A percentile compares a stretch with the other conserved stretches of the same genome.
Conservation (phyloP, 768 basidiomycete species). For the Tricholoma terreum region DNA sequence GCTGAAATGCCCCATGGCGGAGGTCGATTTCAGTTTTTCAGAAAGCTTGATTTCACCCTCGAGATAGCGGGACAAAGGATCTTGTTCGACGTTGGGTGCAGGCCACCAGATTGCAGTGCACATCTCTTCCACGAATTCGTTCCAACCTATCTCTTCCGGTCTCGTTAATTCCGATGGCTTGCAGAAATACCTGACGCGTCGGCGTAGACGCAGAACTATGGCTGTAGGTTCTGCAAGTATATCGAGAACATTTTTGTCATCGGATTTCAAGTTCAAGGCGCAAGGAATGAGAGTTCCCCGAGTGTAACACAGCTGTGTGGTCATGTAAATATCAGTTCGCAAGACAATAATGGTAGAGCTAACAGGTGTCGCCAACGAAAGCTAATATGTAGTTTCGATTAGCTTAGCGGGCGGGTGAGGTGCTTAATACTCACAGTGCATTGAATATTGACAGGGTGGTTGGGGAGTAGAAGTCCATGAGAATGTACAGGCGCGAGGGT, state of each 20-base stretch:
- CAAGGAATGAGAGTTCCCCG: constrained; percentile 49
- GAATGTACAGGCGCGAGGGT: constrained; percentile 18
- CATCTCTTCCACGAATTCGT: constrained; percentile 43
- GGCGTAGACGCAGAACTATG: constrained; percentile 36
- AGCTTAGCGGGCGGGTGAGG: background rate
- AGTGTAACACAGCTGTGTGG: constrained; percentile 41
- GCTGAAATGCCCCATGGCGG: constrained; percentile 49
- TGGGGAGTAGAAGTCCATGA: constrained; percentile 18
- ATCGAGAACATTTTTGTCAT: constrained; percentile 39
- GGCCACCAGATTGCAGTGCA: constrained; percentile 49
- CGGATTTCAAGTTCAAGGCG: constrained; percentile 38
- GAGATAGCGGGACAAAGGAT: constrained; percentile 36
- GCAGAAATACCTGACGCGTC: constrained; percentile 42
- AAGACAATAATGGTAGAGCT: background rate
- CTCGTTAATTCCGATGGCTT: constrained; percentile 29
- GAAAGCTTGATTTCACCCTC: constrained; percentile 52
- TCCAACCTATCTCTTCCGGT: constrained; percentile 38
- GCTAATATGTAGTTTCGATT: background rate
- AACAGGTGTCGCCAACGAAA: background rate
- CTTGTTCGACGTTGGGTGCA: constrained; percentile 26
- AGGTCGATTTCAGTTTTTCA: constrained; percentile 49
- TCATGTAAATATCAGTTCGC: background rate
- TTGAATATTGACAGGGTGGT: background rate
- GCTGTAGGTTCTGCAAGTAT: constrained; percentile 41
- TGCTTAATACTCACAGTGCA: background rate